A percentile compares a stretch with the other conserved stretches of the same genome.
These are phyloP conservation scores for Scytalidium lignicola DNA, from an alignment of 2,329 filamentous ascomycete genomes.

Conservation along the genomic window DNA sequence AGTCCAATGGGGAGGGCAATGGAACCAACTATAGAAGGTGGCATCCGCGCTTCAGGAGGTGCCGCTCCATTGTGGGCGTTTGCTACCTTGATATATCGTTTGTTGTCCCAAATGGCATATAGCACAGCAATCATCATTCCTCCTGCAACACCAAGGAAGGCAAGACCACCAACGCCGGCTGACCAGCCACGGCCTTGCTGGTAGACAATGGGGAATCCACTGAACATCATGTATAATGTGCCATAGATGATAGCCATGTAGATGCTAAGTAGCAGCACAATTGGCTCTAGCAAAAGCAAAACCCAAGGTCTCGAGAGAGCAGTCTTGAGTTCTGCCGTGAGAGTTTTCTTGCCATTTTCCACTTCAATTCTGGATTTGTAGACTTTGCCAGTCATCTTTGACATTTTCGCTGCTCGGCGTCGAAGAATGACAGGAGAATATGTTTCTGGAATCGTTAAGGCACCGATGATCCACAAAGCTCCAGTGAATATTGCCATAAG, in stretches of 20 bases:
- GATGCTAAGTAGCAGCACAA: slow-evolving; percentile 57
- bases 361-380: slow-evolving; percentile 50
- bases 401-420: slow-evolving; percentile 44
- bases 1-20: slow-evolving; percentile 58
- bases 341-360: slow-evolving; percentile 35
- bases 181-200: slow-evolving; percentile 54
- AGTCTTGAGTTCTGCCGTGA: slow-evolving; percentile 47
- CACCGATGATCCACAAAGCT: slow-evolving; percentile 49
- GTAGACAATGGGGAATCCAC: slow-evolving; percentile 63
- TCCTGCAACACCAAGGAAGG: slow-evolving; percentile 64
- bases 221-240: slow-evolving; percentile 53
- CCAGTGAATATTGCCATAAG: slow-evolving; percentile 60
- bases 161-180: slow-evolving; percentile 53
- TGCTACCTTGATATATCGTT: slow-evolving; percentile 42
- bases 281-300: slow-evolving; percentile 65
- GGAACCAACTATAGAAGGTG: slow-evolving; percentile 56
- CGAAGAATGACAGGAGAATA: slow-evolving; percentile 54
- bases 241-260: slow-evolving; percentile 61
- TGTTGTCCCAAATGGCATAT: slow-evolving; percentile 52
- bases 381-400: slow-evolving; percentile 46
- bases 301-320: slow-evolving; percentile 63
- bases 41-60: slow-evolving; percentile 62
- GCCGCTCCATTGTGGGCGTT: slow-evolving; percentile 46
- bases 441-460: slow-evolving; percentile 52
- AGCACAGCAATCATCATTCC: slow-evolving; percentile 57